These are phyloP conservation scores for Aphanomyces invadans DNA, from an alignment of 352 stramenopile genomes.

Conservation along the genomic window DNA sequence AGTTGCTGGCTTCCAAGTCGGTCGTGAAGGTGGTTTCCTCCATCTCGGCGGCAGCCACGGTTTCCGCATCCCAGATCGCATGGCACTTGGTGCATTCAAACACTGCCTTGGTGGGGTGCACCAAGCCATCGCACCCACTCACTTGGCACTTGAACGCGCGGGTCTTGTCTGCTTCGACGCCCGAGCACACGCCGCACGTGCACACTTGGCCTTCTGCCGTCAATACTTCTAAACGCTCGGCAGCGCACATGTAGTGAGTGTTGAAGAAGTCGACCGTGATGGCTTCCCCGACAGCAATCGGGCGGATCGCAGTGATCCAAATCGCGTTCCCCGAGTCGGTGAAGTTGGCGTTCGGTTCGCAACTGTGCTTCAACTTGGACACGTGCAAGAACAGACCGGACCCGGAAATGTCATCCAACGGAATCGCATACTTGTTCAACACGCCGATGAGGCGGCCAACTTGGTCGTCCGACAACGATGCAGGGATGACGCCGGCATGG, in stretches of 20 bases:
- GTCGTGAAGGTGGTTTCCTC: slow-evolving; percentile 38
- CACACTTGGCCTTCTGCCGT: slow-evolving; percentile 56
- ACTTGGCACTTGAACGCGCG: slow-evolving; percentile 48
- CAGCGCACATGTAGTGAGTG: slow-evolving; percentile 66
- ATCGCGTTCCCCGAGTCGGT: slow-evolving; percentile 56
- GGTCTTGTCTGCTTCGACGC: slow-evolving; percentile 39
- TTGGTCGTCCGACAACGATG: slow-evolving; percentile 45
- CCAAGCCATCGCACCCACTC: slow-evolving; percentile 1
- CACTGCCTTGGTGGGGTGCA: slow-evolving; percentile 34
- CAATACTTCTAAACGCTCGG: slow-evolving; percentile 47
- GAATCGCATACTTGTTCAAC: slow-evolving; percentile 69
- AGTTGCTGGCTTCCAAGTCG: slow-evolving; percentile 23
- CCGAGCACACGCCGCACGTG: slow-evolving; percentile 47
- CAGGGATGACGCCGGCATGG: slow-evolving; percentile 45
- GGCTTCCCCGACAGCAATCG: slow-evolving; percentile 46
- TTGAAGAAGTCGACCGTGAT: slow-evolving; percentile 77
- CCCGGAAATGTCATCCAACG: slow-evolving; percentile 60
- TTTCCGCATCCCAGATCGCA: slow-evolving; percentile 30
- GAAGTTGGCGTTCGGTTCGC: slow-evolving; percentile 67
- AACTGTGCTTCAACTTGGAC: slow-evolving; percentile 70
- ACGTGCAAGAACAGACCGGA: slow-evolving; percentile 64
- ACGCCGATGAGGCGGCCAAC: slow-evolving; percentile 59
- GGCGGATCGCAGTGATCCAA: slow-evolving; percentile 70
- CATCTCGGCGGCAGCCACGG: slow-evolving; percentile 34
- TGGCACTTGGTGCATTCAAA: slow-evolving; percentile 49